Conservation (phyloP, 2,329 filamentous ascomycete genomes). For the Domatiomyces catenatus region DNA sequence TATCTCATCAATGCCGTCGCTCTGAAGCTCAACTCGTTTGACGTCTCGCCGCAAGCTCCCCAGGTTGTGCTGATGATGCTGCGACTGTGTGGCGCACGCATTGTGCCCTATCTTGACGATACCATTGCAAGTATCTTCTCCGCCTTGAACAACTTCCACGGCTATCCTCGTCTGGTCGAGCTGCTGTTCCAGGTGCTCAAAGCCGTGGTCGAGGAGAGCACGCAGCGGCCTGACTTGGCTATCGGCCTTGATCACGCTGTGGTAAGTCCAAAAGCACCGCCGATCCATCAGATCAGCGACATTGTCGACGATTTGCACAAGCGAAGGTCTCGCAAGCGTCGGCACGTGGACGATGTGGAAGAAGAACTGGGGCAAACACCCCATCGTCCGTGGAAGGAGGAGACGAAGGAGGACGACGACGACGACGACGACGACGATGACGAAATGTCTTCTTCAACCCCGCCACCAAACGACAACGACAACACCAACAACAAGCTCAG, state of each 20-base stretch:
- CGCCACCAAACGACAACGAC: slow-evolving; percentile 22
- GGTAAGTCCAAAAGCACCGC: not conserved
- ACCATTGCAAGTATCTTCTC: slow-evolving; percentile 82
- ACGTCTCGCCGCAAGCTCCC: slow-evolving; percentile 79
- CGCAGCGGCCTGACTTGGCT: slow-evolving; percentile 31
- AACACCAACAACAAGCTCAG: slow-evolving; percentile 34
- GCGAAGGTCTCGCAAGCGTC: slow-evolving; percentile 21
- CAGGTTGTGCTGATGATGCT: slow-evolving; percentile 93
- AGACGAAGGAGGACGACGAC: slow-evolving; percentile 7
- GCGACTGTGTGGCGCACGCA: slow-evolving; percentile 59
- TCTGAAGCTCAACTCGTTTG: slow-evolving; percentile 75
- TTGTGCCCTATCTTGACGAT: slow-evolving; percentile 84
- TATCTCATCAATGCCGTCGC: slow-evolving; percentile 92
- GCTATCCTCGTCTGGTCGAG: slow-evolving; percentile 75
- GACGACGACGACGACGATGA: slow-evolving; percentile 8
- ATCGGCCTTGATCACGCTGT: slow-evolving; percentile 19
- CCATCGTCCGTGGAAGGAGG: slow-evolving; percentile 18
- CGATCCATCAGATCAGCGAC: slow-evolving; percentile 15
- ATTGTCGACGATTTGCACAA: slow-evolving; percentile 23
- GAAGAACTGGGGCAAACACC: slow-evolving; percentile 11
- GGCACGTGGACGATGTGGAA: slow-evolving; percentile 14
- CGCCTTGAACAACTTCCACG: slow-evolving; percentile 86
- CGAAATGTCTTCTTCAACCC: not conserved
- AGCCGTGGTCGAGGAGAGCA: slow-evolving; percentile 70
- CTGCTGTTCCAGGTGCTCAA: slow-evolving; percentile 67